Evolutionary conservation across 352 stramenopile species (phyloP), one percentile per base, ranked within the genome.

Genomic region (Pythium scleroteichum): DNA sequence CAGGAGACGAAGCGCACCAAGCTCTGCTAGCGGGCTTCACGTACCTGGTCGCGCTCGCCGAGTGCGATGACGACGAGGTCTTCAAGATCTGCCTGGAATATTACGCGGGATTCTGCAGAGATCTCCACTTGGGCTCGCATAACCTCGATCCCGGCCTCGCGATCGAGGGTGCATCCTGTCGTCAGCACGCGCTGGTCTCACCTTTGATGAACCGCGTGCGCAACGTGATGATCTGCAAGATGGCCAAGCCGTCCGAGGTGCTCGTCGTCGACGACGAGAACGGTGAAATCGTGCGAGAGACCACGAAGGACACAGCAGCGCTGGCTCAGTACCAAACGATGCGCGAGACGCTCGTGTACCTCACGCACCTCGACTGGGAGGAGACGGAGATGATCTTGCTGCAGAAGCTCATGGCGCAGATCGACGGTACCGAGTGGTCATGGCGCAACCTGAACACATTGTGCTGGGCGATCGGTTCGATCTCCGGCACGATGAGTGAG

Each of bases 301-400:
- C 92, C 17, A 99, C 94, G 17, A 99, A 99, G 77, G 97, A 99
- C 69, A 99, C 97, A 8, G 97, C 99, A 71, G 97, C 97, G 2
- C 95, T 99, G 64, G 98, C 97, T 29, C 96, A 99, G 83, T 99
- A 99, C 81, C 99, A 99, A 82, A 99, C 95, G 8, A 99, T 99
- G 97, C 85, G 98, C 58, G 97, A 99, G 79, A 98, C 94, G 13
- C 77, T 99, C 5, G 97, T 99, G 47, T 99, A 99, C 77, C 85
- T 99, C 51, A 99, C 97, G n/a, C 96, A 99, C 72, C 78, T 99
- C 47, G 98, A 99, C 77, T 98, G 98, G 57, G 97, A 99, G 66
- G 97, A 99, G 73, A 99, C 97, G 12, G 97, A 99, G 75, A 97
- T 77, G 29, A 99, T 99, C 56, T 99, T 99, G 95, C 82, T 99